Conservation (phyloP, 2,329 filamentous ascomycete species). For the Penicillium paneum region DNA sequence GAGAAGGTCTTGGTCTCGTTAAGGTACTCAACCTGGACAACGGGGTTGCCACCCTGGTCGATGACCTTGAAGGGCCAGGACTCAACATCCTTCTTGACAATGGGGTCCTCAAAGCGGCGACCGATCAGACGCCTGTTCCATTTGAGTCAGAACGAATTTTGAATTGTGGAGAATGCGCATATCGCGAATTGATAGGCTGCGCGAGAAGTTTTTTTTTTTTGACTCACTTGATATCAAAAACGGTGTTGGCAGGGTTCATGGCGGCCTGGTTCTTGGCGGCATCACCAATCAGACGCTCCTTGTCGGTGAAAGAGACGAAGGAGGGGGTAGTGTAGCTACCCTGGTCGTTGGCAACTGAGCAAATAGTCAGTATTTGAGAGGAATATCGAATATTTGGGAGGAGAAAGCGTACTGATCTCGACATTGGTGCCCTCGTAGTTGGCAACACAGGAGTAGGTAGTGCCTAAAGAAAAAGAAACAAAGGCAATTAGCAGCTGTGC, state of each 20-base stretch:
- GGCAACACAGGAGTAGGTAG: constrained; percentile 99
- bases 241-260: constrained; percentile 97
- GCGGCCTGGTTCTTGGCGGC: constrained; percentile 99
- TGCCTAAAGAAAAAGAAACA: constrained; percentile 60
- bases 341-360: constrained; percentile 92
- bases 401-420: constrained; percentile 75
- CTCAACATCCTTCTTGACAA: constrained; percentile 98
- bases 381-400: neutral
- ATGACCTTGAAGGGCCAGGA: constrained; percentile 99
- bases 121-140: constrained; percentile 84
- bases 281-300: constrained; percentile 99
- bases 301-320: constrained; percentile 97
- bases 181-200: neutral
- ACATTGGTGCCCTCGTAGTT: constrained; percentile 99
- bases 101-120: constrained; percentile 89
- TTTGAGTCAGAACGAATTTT: constrained; percentile 9
- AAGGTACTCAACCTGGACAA: constrained; percentile 94
- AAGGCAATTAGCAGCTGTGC: constrained; percentile 8
- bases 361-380: constrained; percentile 12
- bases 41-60: constrained; percentile 81
- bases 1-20: constrained; percentile 94
- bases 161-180: neutral
- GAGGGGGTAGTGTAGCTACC: constrained; percentile 98
- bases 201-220: neutral
- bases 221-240: constrained; percentile 97